Base-by-base conservation (phyloP, 352 stramenopile genomes). In the Pythium brassicae region DNA sequence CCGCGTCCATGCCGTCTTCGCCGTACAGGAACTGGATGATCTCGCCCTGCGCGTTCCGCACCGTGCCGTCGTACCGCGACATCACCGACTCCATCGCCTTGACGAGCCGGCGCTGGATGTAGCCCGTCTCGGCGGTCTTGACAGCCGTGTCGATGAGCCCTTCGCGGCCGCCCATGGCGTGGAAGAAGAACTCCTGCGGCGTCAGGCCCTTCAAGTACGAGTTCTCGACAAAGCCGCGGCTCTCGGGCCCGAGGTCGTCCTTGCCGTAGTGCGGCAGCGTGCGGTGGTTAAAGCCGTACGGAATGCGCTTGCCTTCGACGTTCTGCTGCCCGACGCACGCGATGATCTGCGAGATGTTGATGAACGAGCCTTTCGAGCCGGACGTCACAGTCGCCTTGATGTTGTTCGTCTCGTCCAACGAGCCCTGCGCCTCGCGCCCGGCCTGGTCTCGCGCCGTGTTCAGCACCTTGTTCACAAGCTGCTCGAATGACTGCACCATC, bases 281-380 rank as follows among this genome's bases (percentile, higher is more conserved):
- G 69, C 74, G 96, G 77, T 82, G 98, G 66, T 77, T 97, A 87
- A 89, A 99, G 52, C 77, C 96, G 74, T 90, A 98, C 25, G 93
- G 94, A 66, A 99, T 99, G 62, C 97, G 91, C 72, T 98, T 98
- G 53, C 97, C 92, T 89, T 98, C 94, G 44, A 99, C 95, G 71
- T 99, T 99, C 69, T 99, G 97, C 63, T 99, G 97, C 64, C 97
- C 97, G 27, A 99, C 96, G 75, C 95, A 99, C 58, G 96, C 97
- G 82, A 99, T 99, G 89, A 99, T 99, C 81, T 99, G 97, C 42
- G 96, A 99, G 65, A 99, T 99, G 73, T 99, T 99, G 68, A 99
- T 98, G 68, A 98, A 98, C 12, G 90, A 98, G 56, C 97, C 97
- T 86, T 99, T 99, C 39, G 94, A 99, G 55, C 97, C 97, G n/a